Base-by-base conservation (phyloP, 1,139 yeast species). In the Sugiyamaella neomexicana region DNA sequence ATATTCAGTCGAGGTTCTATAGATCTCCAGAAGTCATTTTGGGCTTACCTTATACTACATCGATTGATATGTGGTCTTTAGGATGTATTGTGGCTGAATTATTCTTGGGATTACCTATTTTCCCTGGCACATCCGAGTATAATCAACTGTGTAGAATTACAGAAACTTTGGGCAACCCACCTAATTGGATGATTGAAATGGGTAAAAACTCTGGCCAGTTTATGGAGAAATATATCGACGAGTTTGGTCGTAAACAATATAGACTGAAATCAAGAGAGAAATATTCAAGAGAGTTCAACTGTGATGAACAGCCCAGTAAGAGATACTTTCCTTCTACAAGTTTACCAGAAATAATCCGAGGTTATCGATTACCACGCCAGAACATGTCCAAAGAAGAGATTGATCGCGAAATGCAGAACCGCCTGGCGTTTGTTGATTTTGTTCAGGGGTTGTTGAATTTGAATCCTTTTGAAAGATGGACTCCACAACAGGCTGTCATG, bases 31-130 rank as follows among this genome's bases (percentile, higher is more conserved):
- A 93, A 69, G 96, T 93, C 16, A 82, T 93, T 2, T 72, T 93
- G 31, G 99, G 99, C 0, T 76, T 93, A 46, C 96, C 97, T 4
- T 75, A 75, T 59, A 87, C 97, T 0, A 84, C 96, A 17, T 84
- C 96, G 7, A 93, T 93, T 55, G 99, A 93, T 70, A 90, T 93
- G 91, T 93, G 99, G 99, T 90, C 98, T 1, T 75, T 93, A 45
- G 99, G 99, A 1, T 93, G 99, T 74, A 93, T 95, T 53, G 86
- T 91, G 36, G 97, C 97, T 0, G 99, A 93, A 68, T 74, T 93
- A 53, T 93, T 90, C 65, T 72, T 93, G 54, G 99, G 99, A 0
- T 76, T 93, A 55, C 99, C 99, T 0, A 78, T 93, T 64, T 90
- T 93, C 65, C 98, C 99, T 0, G 99, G 99, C 1, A 81, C 91